These are phyloP conservation scores for Lentinus tigrinus DNA, from an alignment of 768 basidiomycete genomes.

Conservation along the genomic window DNA sequence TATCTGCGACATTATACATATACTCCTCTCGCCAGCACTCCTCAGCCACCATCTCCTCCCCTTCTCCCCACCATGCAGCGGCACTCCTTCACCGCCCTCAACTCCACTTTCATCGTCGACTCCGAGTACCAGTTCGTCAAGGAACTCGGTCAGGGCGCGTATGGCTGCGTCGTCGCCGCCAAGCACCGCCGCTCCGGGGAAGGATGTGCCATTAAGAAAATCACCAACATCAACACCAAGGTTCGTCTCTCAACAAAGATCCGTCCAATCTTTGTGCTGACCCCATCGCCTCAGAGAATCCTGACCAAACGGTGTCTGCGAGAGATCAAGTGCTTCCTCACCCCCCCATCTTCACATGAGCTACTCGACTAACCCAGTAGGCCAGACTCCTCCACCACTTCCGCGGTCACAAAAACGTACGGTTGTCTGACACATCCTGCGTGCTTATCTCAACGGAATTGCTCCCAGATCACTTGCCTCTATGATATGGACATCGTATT, in stretches of 20 bases:
- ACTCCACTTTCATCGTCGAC: constrained; percentile 86
- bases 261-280: constrained; percentile 9
- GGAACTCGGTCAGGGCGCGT: constrained; percentile 95
- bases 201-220: constrained; percentile 95
- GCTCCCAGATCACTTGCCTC: constrained; percentile 81
- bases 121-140: constrained; percentile 92
- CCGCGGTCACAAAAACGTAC: constrained; percentile 96
- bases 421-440: too few species aligned
- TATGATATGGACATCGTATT: constrained; percentile 99
- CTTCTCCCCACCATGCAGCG: constrained; percentile 51
- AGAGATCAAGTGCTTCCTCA: constrained; percentile 75
- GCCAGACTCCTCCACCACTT: constrained; percentile 91
- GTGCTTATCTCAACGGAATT: too few species aligned
- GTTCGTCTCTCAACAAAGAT: constrained; percentile 73
- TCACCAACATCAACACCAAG: constrained; percentile 91
- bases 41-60: too few species aligned
- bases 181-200: constrained; percentile 81
- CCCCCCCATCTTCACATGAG: neutral
- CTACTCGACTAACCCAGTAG: constrained; percentile 15
- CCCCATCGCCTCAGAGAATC: constrained; percentile 59
- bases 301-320: constrained; percentile 94
- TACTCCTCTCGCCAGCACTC: too few species aligned
- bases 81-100: constrained; percentile 79
- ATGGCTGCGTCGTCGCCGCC: constrained; percentile 89
- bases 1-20: neutral